Conservation (phyloP, 1,139 yeast species). For the Suhomyces choctaworum region DNA sequence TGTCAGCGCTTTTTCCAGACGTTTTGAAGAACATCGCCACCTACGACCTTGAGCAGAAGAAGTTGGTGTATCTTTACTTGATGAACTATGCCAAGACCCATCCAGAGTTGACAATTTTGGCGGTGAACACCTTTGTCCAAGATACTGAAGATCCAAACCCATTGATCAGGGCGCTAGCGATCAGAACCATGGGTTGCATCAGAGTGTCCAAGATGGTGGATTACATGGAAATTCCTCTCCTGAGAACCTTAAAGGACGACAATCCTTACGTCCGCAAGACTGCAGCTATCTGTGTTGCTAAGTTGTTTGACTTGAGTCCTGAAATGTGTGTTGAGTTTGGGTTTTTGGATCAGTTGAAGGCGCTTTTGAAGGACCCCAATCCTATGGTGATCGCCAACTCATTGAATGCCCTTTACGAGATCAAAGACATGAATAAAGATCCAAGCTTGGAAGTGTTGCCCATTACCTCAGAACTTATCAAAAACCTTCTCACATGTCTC, state of each 20-base stretch:
- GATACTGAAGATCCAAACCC: conserved; percentile 98
- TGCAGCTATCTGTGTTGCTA: conserved; percentile 96
- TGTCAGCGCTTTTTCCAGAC: conserved; percentile 91
- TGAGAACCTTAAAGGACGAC: conserved; percentile 82
- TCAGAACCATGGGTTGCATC: conserved; percentile 98
- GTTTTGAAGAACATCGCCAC: conserved; percentile 96
- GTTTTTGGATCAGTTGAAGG: conserved; percentile 67
- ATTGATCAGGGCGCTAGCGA: conserved; percentile 90
- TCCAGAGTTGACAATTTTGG: conserved; percentile 93
- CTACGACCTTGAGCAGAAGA: conserved; percentile 94
- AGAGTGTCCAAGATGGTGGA: conserved; percentile 94
- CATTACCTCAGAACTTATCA: conserved; percentile 49
- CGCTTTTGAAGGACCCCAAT: conserved; percentile 79
- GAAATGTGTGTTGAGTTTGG: conserved; percentile 85
- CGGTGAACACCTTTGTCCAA: conserved; percentile 94
- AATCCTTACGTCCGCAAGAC: conserved; percentile 97
- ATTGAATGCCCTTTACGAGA: conserved; percentile 80
- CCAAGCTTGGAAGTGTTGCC: conserved; percentile 46
- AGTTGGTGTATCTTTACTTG: conserved; percentile 87
- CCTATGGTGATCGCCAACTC: conserved; percentile 98
- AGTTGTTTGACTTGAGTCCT: conserved; percentile 83
- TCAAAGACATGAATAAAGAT: conserved; percentile 60
- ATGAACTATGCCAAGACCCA: conserved; percentile 97
- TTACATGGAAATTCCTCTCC: conserved; percentile 87
- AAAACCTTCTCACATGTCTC: conserved; percentile 73